Evolutionary conservation across 306 rosid genomes (phyloP).

Genomic region (Geum urbanum): DNA sequence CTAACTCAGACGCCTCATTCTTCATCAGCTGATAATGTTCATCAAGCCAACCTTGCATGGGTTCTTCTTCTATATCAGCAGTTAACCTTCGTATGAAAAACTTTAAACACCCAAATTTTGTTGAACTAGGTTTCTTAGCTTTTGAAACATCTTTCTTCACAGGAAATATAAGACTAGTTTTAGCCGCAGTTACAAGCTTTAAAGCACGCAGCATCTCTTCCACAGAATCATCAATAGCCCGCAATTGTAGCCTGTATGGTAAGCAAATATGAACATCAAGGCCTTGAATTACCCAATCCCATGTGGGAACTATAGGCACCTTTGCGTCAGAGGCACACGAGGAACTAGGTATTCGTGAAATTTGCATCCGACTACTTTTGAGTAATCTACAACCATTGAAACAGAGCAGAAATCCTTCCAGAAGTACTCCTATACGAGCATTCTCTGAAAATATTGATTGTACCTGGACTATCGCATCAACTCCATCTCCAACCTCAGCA

Average conservation of each 20-base stretch:
- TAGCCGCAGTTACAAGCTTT: conserved; percentile 79
- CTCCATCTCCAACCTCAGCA: conserved; percentile 94
- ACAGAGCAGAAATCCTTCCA: conserved; percentile 88
- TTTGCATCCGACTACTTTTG: conserved; percentile 97
- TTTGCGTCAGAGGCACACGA: conserved; percentile 55
- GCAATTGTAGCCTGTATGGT: conserved; percentile 93
- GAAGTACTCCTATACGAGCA: conserved; percentile 91
- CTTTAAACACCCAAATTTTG: conserved; percentile 77
- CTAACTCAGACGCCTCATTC: conserved; percentile 89
- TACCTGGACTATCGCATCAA: conserved; percentile 79
- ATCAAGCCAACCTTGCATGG: conserved; percentile 98
- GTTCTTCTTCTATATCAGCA: conserved; percentile 95
- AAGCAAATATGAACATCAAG: conserved; percentile 83
- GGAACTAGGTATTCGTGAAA: conserved; percentile 79
- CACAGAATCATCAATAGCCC: conserved; percentile 89
- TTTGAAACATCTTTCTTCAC: conserved; percentile 64
- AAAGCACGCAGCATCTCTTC: conserved; percentile 93
- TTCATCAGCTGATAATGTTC: conserved; percentile 84
- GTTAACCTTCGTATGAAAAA: conserved; percentile 77
- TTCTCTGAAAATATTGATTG: conserved; percentile 98
- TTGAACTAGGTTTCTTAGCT: conserved; percentile 60
- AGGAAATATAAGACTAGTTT: conserved; percentile 74
- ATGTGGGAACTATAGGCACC: conserved; percentile 44
- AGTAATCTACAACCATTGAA: conserved; percentile 70
- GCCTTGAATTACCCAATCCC: conserved; percentile 99